A percentile compares a stretch with the other conserved stretches of the same genome.
Evolutionary conservation across 192 early-diverging fungal species (phyloP).

Genomic region (Backusella tarrabulga): DNA sequence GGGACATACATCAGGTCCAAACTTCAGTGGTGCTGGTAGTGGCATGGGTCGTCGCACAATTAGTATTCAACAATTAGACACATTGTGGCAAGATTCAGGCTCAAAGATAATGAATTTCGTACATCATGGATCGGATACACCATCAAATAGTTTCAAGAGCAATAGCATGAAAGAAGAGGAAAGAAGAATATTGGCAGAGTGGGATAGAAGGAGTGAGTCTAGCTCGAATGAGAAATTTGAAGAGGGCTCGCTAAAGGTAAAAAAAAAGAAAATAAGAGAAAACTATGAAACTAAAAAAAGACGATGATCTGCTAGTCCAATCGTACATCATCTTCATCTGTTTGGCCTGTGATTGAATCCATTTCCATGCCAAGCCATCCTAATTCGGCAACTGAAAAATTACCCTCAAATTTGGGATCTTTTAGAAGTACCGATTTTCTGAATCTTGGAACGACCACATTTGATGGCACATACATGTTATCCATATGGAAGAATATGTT

Average conservation of each 20-base stretch:
- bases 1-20: background rate
- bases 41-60: conserved; percentile 21
- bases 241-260: background rate
- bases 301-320: conserved; percentile 22
- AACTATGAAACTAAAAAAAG: background rate
- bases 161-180: conserved; percentile 5
- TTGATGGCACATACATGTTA: conserved; percentile 42
- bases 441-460: conserved; percentile 44
- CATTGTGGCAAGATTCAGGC: conserved; percentile 27
- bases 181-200: conserved; percentile 6
- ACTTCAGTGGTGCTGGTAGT: background rate
- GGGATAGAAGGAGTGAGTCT: conserved; percentile 29
- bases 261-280: background rate
- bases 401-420: conserved; percentile 43
- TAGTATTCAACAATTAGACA: conserved; percentile 32
- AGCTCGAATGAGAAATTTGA: conserved; percentile 28
- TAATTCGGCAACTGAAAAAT: conserved; percentile 43
- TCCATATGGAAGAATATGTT: conserved; percentile 79
- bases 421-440: conserved; percentile 58
- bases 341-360: conserved; percentile 16
- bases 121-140: conserved; percentile 4
- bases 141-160: background rate
- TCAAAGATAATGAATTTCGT: conserved; percentile 29
- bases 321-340: conserved; percentile 35
- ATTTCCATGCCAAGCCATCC: conserved; percentile 14